Evolutionary conservation across 768 basidiomycete genomes (phyloP).

Genomic region (Tremella mesenterica): DNA sequence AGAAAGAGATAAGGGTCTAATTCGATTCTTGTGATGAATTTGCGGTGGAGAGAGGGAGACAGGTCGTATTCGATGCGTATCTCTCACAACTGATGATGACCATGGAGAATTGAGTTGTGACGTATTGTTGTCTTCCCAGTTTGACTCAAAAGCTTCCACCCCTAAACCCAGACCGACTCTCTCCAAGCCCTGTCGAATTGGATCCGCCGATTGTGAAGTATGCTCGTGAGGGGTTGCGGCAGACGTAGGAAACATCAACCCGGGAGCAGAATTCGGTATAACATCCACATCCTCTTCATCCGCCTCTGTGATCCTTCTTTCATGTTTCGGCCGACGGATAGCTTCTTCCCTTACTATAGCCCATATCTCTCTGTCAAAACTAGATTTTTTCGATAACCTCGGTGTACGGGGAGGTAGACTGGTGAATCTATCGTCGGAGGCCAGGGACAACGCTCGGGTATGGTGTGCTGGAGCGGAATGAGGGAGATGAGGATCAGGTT

Average conservation of each 20-base stretch:
- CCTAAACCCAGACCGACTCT: neutral
- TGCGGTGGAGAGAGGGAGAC: no score
- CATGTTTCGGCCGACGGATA: slow-evolving; percentile 11
- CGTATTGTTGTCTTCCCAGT: neutral
- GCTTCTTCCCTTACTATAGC: neutral
- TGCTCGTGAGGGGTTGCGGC: neutral
- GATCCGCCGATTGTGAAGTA: neutral
- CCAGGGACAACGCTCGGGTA: no score
- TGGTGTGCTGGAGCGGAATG: no score
- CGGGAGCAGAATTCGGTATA: neutral
- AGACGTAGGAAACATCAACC: neutral
- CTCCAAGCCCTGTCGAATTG: neutral
- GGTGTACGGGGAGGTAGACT: slow-evolving; percentile 30
- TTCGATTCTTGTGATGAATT: no score
- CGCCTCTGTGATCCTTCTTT: slow-evolving; percentile 29
- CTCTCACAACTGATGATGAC: no score
- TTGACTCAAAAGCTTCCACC: neutral
- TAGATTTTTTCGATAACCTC: slow-evolving; percentile 20
- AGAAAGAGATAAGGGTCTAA: no score
- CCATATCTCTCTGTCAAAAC: slow-evolving; percentile 13
- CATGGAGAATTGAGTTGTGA: neutral
- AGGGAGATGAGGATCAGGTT: no score
- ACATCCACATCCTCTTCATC: slow-evolving; percentile 13
- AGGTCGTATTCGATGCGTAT: no score
- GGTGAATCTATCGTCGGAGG: slow-evolving; percentile 29